Base-by-base conservation (phyloP, 2,329 filamentous ascomycete species). In the Parascedosporium putredinis region DNA sequence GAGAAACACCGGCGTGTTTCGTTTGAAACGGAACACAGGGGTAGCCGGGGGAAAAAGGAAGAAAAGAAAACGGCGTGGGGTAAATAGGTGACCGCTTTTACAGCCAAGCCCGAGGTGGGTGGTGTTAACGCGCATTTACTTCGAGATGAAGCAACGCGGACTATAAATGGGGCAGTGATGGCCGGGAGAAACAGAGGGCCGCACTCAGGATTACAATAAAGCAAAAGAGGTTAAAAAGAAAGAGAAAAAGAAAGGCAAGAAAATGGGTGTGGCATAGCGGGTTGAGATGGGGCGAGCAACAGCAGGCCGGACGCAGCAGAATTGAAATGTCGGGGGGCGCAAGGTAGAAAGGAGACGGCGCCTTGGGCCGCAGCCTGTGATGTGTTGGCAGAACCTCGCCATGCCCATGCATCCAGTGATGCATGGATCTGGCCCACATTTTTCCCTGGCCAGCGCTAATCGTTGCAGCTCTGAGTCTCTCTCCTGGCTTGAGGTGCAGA, bases 291-390 rank as follows among this genome's bases (percentile, higher is more conserved):
- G 38, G 38, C 38, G 20, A 42, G 38, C 18, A 42, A 18, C 9
- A 18, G 18, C 9, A 16, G 9, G 40, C 23, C 20, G 23, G 5
- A 36, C 18, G 25, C 31, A n/a, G n/a, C 27, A 34, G 33, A 38
- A 48, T 12, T 14, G 47, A 25, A 9, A 36, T 9, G 33, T 20
- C 8, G 31, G 46, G 22, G 33, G 22, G 47, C 43, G 34, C 16
- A 42, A 23, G 47, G 36, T 29, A 49, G n/a, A n/a, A 42, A 49
- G 14, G 24, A 25, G 16, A 31, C 20, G 27, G 24, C 33, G 47
- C 47, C 47, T 49, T 49, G 36, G 47, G 36, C 47, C 47, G 47
- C 47, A 49, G 23, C 25, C 25, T 38, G 27, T 43, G 47, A 49
- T 49, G 47, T 38, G 47, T 49, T 49, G 47, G 47, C 47, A 49